Conservation (phyloP, 2,329 filamentous ascomycete species). For the Phyllosticta capitalensis region DNA sequence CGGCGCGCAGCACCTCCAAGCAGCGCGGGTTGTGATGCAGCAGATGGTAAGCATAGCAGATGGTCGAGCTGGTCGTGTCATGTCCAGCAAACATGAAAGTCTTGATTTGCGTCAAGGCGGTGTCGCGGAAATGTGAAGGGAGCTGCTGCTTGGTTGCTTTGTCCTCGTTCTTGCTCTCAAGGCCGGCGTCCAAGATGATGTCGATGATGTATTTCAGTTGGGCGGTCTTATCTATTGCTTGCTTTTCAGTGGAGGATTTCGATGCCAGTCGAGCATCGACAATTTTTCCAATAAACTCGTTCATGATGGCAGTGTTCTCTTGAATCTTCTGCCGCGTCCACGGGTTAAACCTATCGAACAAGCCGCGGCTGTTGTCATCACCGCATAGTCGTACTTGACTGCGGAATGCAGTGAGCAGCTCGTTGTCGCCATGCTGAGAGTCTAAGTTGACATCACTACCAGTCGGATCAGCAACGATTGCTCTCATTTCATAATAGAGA, state of each 20-base stretch:
- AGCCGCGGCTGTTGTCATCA: not conserved
- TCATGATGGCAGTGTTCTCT: not conserved
- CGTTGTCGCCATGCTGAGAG: not conserved
- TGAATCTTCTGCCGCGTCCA: not conserved
- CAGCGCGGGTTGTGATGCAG: conserved; percentile 19
- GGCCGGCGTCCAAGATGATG: conserved; percentile 1
- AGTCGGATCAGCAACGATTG: too few species aligned
- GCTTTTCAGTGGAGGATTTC: not conserved
- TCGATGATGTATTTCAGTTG: not conserved
- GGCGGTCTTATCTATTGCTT: not conserved
- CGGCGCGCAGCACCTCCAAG: conserved; percentile 18
- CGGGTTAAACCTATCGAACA: not conserved
- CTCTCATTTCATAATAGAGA: too few species aligned
- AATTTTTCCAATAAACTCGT: not conserved
- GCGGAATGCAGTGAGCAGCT: not conserved
- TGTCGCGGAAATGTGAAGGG: not conserved
- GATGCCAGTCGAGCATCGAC: not conserved
- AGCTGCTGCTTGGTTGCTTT: not conserved
- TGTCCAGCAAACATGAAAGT: conserved; percentile 28
- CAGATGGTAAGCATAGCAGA: conserved; percentile 22
- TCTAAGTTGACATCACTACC: not conserved
- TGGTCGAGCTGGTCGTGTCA: conserved; percentile 25
- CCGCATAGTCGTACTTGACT: not conserved
- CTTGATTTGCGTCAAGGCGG: conserved; percentile 16
- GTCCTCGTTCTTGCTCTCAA: not conserved